These are phyloP conservation scores for Mucor mucedo DNA, from an alignment of 371 early-diverging fungal genomes.

Conservation along the genomic window DNA sequence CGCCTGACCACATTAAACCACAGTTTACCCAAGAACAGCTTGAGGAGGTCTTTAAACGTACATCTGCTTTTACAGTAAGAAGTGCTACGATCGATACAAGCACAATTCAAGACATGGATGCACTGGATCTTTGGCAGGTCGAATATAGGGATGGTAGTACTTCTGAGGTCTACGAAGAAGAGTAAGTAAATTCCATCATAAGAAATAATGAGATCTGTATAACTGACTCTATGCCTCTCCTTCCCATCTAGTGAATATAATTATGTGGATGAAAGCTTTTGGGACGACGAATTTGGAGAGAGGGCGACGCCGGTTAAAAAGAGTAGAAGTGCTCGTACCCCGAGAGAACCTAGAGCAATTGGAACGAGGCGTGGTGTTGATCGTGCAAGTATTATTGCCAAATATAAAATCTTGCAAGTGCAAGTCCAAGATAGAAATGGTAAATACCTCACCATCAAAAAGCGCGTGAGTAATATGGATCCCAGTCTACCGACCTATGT, in stretches of 20 bases:
- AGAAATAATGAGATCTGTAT: background rate
- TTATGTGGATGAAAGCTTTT: slow-evolving; percentile 83
- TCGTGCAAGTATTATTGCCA: slow-evolving; percentile 71
- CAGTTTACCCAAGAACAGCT: slow-evolving; percentile 80
- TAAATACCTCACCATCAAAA: slow-evolving; percentile 80
- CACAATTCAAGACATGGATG: slow-evolving; percentile 71
- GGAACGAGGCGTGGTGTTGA: slow-evolving; percentile 48
- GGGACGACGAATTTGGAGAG: slow-evolving; percentile 80
- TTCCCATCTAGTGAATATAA: slow-evolving; percentile 65
- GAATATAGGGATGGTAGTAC: slow-evolving; percentile 71
- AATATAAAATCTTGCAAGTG: slow-evolving; percentile 85
- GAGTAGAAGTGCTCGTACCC: slow-evolving; percentile 34
- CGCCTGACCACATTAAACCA: slow-evolving; percentile 6
- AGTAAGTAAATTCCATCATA: slow-evolving; percentile 51
- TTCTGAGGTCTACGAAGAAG: slow-evolving; percentile 80
- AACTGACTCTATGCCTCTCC: background rate
- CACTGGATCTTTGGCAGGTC: slow-evolving; percentile 77
- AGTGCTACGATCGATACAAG: slow-evolving; percentile 67
- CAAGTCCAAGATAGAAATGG: slow-evolving; percentile 84
- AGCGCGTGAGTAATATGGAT: slow-evolving; percentile 78
- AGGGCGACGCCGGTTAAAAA: slow-evolving; percentile 26
- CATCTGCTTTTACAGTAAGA: slow-evolving; percentile 86
- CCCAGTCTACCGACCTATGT: slow-evolving; percentile 87
- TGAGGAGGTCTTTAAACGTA: slow-evolving; percentile 88
- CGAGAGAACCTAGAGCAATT: slow-evolving; percentile 38